Evolutionary conservation across 306 rosid genomes (phyloP), one percentile per base, ranked within the genome.

Genomic region (Astragalus glycyphyllos): DNA sequence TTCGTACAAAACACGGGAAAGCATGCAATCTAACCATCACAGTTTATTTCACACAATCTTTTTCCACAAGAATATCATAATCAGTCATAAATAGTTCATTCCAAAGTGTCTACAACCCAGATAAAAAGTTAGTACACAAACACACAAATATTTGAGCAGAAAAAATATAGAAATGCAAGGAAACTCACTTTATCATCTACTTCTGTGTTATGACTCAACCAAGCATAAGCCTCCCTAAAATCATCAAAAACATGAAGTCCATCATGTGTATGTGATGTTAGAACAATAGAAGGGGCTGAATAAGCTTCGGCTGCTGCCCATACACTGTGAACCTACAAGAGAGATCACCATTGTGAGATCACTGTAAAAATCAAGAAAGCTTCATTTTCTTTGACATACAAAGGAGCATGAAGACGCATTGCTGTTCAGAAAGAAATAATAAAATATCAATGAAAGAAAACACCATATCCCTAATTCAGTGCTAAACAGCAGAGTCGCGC

Each of bases 251-350:
- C 99, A 84, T 95, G 99, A 67, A 91, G 95, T 51, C 97, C 99
- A 62, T 89, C 97, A 38, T 80, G 78, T 31, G 97, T 79, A 72
- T 82, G 76, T 73, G 99, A 89, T 62, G 99, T 95, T 57, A 95
- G 90, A 81, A 95, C 99, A 69, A 91, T 95, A 73, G 99, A 95
- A 49, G 99, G 99, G 44, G 99, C 99, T 32, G 99, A 95, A 86
- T 95, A 95, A 71, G 99, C 99, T 81, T 95, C 99, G 69, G 99
- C 99, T 65, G 99, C 99, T 20, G 99, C 99, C 99, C 99, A 95
- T 58, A 95, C 99, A n/a, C 96, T 87, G 72, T 95, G 99, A 79
- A 95, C 90, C 99, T 95, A 80, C 71, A 74, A 68, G 79, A 77
- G 59, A 44, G 44, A 71, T 44, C 63, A 79, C 65, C 17, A 75